Evolutionary conservation across 208 protist species (phyloP), one percentile per base, ranked within the genome.

Genomic region (Wallacemonas sp.): DNA sequence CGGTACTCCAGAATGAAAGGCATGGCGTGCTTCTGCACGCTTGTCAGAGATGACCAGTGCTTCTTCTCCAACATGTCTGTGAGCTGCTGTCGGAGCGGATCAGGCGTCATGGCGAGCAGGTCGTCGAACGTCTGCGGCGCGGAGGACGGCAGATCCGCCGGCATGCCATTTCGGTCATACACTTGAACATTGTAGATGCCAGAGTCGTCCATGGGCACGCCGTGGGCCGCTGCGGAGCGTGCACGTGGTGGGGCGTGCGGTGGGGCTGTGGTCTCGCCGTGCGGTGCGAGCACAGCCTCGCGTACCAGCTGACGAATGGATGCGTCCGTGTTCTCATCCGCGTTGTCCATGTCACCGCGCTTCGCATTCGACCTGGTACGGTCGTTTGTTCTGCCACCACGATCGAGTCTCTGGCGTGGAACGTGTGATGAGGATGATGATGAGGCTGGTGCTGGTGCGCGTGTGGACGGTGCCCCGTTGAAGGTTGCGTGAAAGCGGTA

Each of bases 151-250:
- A 87, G 32, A 19, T 83, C 76, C 1, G 80, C 77, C 3, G 88
- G 88, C 88, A 95, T 95, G n/a, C 88, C 88, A 24, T 83, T 70
- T 12, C 72, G 60, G 66, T 95, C 88, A 11, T 80, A 76, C 16
- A 95, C 68, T 21, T 81, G 49, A 36, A 90, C 79, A 12, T 66
- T 82, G 70, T 90, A 88, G 29, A 78, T 14, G 38, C 49, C 49
- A 34, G 68, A 72, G 39, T 27, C 26, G 36, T 47, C 34, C 17
- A 16, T 6, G 19, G 38, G 19, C 2, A 36, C 17, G 19, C 24
- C 54, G 6, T 44, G 47, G 17, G 21, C 47, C 3, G 63, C 43
- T 19, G 39, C 6, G 19, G 17, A 0, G 44, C 44, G 43, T 32
- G 38, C 60, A 23, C 5, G 12, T 23, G 38, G n/a, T 65, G 38